Evolutionary conservation across 2,329 filamentous ascomycete species (phyloP), one percentile per base, ranked within the genome.

Genomic region (Colletotrichum horii): DNA sequence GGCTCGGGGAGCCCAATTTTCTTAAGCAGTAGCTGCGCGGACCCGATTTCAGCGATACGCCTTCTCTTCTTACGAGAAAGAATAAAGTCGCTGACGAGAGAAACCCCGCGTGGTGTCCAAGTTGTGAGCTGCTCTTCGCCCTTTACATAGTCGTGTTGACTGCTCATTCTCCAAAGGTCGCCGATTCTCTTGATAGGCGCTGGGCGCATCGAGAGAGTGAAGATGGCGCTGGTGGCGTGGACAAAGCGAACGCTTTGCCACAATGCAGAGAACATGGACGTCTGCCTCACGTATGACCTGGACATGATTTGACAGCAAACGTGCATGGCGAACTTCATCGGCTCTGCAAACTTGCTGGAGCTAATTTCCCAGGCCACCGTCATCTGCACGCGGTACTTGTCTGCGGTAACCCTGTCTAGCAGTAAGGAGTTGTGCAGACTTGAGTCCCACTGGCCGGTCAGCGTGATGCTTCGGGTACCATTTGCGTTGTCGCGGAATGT

Each of bases 381-480:
- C 85, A 98, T 93, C 83, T 98, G 96, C 24, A 99, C 94, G 58
- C 94, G 94, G 83, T 97, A 96, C 82, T 96, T 97, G 75, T 98
- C 96, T n/a, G 95, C 92, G 3, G 97, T 98, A 2, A 95, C 94
- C 30, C 96, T 93, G 84, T 99, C 96, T n/a, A 99, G 91, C 16
- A 98, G 89, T n/a, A 98, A 88, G 8, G 97, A 98, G 77, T 93
- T 93, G 84, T 99, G 97, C 78, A 97, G 89, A 80, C 96, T 98
- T 0, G 96, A 98, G 82, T 99, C 97, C 97, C 97, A 99, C 81
- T 98, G 96, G 1, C 94, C 96, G n/a, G 94, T 90, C 58, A 98
- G 89, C 2, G 94, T 96, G 48, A 98, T 93, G 82, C 94, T 96
- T 43, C 93, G 94, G 1, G 96, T 98, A 48, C 97, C 97, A 82